Base-by-base conservation (phyloP, 2,329 filamentous ascomycete genomes). In the Pseudogymnoascus sp. region DNA sequence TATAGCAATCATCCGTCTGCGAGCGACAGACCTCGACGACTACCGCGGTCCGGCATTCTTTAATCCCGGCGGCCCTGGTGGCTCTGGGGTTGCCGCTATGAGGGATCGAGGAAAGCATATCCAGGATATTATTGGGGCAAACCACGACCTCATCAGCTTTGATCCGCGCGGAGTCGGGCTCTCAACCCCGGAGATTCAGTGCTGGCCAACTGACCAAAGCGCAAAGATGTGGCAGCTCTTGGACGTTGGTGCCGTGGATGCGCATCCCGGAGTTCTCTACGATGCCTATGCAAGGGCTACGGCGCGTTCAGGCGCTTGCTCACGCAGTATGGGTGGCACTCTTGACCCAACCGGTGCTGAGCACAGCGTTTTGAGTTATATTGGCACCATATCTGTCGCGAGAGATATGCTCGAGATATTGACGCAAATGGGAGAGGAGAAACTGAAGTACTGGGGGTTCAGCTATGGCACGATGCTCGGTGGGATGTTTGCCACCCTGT, bases 101-200 rank as follows among this genome's bases (percentile, higher is more conserved):
- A 61, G 73, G 0, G 13, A 5, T 7, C 31, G 62, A 6, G 77
- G 72, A 15, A 15, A 36, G 2, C 39, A 60, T 4, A 61, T 79
- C 1, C 77, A 77, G 37, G 59, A 64, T 1, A 64, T 76, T 17
- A 67, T 78, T 13, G 77, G 77, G 36, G 59, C 63, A 0, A 72
- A 77, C 40, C 73, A 74, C 64, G 76, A 79, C 63, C 67, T 81
- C 17, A 72, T 81, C 57, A 75, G 77, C 1, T 81, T 80, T 60
- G 79, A 81, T 64, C 79, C 79, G 1, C 73, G 79, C 15, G 78
- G 78, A 71, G 74, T 83, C 24, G 79, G 80, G 3, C 73, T 76
- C 6, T 80, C 81, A 2, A 74, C 77, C 1, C 80, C 81, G 3
- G 71, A 78, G 17, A 71, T 81, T 11, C 78, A 82, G 58, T 84